phyloP scores from a whole-genome alignment of 1,139 yeast species.

The Ashbya aceris region DNA sequence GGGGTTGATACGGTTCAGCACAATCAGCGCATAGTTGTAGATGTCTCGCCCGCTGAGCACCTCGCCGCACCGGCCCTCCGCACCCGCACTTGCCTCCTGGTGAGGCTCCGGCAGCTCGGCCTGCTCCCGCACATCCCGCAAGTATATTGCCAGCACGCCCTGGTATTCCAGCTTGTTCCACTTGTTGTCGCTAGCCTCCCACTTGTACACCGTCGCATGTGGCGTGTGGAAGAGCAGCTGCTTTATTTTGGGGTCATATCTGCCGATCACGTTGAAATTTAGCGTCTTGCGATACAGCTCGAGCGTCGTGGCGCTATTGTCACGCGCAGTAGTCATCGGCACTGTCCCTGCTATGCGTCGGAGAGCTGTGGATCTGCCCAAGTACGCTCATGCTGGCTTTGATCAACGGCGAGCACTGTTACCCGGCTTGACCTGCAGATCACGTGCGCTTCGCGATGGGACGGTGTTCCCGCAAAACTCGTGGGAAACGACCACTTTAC shows the following conservation, averaged over 20 bases:
- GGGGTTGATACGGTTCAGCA: slow-evolving; percentile 65
- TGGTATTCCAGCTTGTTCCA: slow-evolving; percentile 77
- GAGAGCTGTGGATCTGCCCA: no score
- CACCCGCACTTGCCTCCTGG: slow-evolving; percentile 20
- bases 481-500: no score
- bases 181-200: slow-evolving; percentile 52
- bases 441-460: no score
- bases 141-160: slow-evolving; percentile 75
- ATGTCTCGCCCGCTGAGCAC: slow-evolving; percentile 32
- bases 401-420: no score
- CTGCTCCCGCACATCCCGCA: slow-evolving; percentile 39
- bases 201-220: slow-evolving; percentile 59
- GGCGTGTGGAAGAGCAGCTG: slow-evolving; percentile 69
- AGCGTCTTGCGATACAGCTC: slow-evolving; percentile 60
- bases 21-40: slow-evolving; percentile 70
- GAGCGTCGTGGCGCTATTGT: slow-evolving; percentile 20
- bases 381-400: no score
- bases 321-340: neutral
- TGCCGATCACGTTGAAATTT: slow-evolving; percentile 70
- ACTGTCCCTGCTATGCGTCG: no score
- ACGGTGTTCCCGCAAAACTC: no score
- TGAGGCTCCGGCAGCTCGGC: slow-evolving; percentile 16
- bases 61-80: slow-evolving; percentile 12
- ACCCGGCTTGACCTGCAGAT: no score
- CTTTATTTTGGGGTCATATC: slow-evolving; percentile 75